Percentiles rank a stretch among this genome's conserved stretches.
Conservation (phyloP, 2,329 filamentous ascomycete genomes). For the Curvularia spicifera region DNA sequence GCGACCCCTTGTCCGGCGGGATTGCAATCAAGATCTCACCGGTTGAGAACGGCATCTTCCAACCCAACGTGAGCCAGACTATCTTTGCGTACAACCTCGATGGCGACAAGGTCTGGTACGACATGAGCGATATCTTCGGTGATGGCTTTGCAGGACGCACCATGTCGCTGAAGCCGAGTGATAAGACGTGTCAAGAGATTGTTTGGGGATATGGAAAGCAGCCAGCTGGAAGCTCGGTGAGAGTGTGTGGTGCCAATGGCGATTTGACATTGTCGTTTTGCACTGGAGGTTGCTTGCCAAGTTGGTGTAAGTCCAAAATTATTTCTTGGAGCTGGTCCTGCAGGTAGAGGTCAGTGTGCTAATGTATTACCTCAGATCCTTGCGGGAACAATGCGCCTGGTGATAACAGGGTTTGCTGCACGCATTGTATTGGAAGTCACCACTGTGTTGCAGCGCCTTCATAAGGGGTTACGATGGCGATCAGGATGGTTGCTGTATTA, state of each 20-base stretch:
- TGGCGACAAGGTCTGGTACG: conserved; percentile 33
- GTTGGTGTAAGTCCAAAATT: conserved; percentile 34
- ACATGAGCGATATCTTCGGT: conserved; percentile 39
- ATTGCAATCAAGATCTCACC: conserved; percentile 35
- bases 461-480: neutral
- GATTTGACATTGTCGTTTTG: conserved; percentile 40
- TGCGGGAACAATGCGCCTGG: conserved; percentile 31
- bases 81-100: conserved; percentile 41
- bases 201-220: conserved; percentile 33
- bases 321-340: neutral
- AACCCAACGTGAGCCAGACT: conserved; percentile 38
- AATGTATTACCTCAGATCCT: conserved; percentile 10
- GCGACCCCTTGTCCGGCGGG: conserved; percentile 30
- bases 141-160: conserved; percentile 36
- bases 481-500: neutral
- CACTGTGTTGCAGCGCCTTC: conserved; percentile 34
- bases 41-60: conserved; percentile 30
- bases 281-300: conserved; percentile 38
- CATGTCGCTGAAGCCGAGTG: conserved; percentile 33
- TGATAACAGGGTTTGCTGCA: conserved; percentile 33
- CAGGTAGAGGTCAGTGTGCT: neutral
- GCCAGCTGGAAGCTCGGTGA: conserved; percentile 33
- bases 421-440: conserved; percentile 38
- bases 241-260: conserved; percentile 28
- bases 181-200: conserved; percentile 33